phyloP scores from a whole-genome alignment of 1,284 basidiomycete genomes.

The Boletus semigastroideus region DNA sequence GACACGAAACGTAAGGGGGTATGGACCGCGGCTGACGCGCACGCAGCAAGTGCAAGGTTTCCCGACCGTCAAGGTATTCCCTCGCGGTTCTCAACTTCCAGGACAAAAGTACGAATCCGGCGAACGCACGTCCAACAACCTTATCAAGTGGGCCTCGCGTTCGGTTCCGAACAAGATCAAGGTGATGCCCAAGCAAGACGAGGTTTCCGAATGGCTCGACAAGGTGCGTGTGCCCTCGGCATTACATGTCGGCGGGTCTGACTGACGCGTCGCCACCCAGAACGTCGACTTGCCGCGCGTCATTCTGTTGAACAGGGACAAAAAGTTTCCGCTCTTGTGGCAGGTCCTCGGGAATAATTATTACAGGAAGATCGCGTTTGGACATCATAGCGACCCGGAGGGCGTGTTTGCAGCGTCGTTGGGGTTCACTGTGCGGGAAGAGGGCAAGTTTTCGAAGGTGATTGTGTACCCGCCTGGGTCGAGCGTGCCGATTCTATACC shows the following conservation, averaged over 20 bases:
- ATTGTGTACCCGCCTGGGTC: constrained; percentile 63
- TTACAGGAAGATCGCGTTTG: constrained; percentile 64
- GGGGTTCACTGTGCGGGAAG: constrained; percentile 51
- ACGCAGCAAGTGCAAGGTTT: constrained; percentile 82
- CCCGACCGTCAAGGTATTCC: constrained; percentile 89
- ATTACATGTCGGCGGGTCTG: background rate
- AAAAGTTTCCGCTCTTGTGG: constrained; percentile 83
- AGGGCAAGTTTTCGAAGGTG: constrained; percentile 60
- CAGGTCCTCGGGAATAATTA: constrained; percentile 80
- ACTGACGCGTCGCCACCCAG: constrained; percentile 32
- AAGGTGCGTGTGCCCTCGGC: constrained; percentile 43
- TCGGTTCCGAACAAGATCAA: constrained; percentile 70
- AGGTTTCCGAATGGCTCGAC: constrained; percentile 61
- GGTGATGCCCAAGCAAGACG: constrained; percentile 61
- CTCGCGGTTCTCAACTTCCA: constrained; percentile 63
- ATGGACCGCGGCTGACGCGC: no score
- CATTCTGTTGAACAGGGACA: constrained; percentile 73
- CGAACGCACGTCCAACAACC: constrained; percentile 70
- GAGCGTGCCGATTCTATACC: constrained; percentile 52
- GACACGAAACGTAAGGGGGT: background rate
- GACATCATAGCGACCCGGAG: constrained; percentile 65
- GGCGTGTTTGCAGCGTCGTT: constrained; percentile 56
- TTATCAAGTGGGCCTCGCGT: constrained; percentile 77
- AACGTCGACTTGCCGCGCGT: constrained; percentile 59
- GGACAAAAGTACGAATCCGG: constrained; percentile 70